These are phyloP conservation scores for Lophium mytilinum DNA, from an alignment of 495 filamentous ascomycete genomes.

Conservation along the genomic window DNA sequence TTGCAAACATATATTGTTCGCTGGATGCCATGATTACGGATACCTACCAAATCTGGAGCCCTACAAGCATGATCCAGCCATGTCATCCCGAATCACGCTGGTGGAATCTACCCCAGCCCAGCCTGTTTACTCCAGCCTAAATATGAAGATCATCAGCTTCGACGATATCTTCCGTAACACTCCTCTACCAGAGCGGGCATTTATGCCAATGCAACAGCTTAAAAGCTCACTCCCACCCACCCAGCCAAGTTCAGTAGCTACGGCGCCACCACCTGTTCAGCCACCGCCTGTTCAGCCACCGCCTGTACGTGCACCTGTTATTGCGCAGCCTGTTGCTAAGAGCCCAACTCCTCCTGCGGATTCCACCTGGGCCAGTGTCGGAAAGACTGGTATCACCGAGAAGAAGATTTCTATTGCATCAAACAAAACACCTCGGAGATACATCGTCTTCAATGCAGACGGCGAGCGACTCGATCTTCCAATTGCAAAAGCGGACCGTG, in stretches of 20 bases:
- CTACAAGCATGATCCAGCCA: conserved; percentile 27
- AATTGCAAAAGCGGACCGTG: conserved; percentile 21
- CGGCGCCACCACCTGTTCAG: neutral
- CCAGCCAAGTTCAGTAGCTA: neutral
- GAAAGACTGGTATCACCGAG: conserved; percentile 18
- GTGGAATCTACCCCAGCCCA: conserved; percentile 27
- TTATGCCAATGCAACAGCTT: neutral
- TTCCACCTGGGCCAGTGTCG: conserved; percentile 29
- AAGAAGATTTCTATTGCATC: conserved; percentile 29
- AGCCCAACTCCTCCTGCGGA: conserved; percentile 2
- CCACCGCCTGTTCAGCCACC: neutral
- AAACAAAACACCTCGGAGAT: conserved; percentile 21
- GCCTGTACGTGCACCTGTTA: neutral
- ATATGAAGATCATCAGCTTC: conserved; percentile 24
- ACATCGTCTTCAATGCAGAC: conserved; percentile 27
- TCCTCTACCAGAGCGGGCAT: conserved; percentile 1
- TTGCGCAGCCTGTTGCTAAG: neutral
- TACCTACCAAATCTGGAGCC: conserved; percentile 34
- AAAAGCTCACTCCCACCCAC: neutral
- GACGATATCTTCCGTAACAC: conserved; percentile 16
- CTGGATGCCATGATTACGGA: conserved; percentile 34
- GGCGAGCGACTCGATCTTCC: conserved; percentile 29
- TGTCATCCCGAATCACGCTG: conserved; percentile 27
- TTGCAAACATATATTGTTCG: conserved; percentile 38
- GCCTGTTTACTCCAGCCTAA: conserved; percentile 27